Evolutionary conservation across 2,329 filamentous ascomycete species (phyloP).

Genomic region (Ophiostoma himal-ulmi): DNA sequence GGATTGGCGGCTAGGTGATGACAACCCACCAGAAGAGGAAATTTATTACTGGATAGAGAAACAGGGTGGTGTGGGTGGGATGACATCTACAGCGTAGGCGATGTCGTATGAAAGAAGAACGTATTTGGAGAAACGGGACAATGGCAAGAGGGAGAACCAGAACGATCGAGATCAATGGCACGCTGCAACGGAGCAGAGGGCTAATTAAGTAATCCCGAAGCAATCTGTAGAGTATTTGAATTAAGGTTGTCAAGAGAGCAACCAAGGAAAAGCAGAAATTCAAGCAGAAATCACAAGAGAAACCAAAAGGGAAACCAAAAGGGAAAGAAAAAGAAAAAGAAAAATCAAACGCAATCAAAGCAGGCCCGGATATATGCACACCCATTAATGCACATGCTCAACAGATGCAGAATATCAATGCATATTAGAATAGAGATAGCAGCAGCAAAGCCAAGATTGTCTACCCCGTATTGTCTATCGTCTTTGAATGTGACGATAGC

Average conservation of each 20-base stretch:
- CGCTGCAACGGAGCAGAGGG: background rate
- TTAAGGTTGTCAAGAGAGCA: background rate
- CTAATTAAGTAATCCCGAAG: background rate
- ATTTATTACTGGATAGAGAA: constrained; percentile 11
- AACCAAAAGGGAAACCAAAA: background rate
- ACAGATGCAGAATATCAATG: background rate
- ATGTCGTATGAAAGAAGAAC: background rate
- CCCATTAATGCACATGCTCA: background rate
- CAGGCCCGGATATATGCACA: background rate
- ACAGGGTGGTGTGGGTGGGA: constrained; percentile 9
- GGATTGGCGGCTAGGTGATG: background rate
- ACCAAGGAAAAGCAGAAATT: background rate
- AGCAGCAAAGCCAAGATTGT: background rate
- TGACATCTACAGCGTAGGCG: constrained; percentile 13
- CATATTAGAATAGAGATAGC: background rate
- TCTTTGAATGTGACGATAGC: background rate
- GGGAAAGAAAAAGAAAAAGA: background rate
- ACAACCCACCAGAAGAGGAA: constrained; percentile 16
- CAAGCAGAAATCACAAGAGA: no score
- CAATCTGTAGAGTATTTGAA: background rate
- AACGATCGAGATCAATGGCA: constrained; percentile 10
- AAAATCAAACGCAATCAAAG: background rate
- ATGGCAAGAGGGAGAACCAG: background rate
- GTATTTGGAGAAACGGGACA: background rate
- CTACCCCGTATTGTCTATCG: no score